Evolutionary conservation across 78 protist genomes (phyloP).

Genomic region (Dictyostelium capitatum): DNA sequence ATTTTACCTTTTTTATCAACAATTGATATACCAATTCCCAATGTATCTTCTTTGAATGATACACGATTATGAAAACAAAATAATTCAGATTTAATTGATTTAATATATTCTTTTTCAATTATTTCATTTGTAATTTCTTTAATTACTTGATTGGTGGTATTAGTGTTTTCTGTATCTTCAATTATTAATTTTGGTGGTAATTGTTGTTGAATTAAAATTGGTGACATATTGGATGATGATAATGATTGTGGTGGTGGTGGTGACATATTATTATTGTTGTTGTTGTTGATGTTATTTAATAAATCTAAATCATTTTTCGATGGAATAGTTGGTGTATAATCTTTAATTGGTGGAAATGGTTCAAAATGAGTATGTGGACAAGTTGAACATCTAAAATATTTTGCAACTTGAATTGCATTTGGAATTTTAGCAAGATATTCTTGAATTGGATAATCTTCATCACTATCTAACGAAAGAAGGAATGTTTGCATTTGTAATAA

Average conservation of each 20-base stretch:
- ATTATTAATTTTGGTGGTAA: background rate
- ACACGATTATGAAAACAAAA: conserved; percentile 66
- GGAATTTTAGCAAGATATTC: conserved; percentile 71
- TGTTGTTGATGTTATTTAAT: background rate
- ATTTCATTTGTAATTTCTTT: background rate
- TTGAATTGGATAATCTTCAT: conserved; percentile 55
- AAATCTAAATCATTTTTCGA: background rate
- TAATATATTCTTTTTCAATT: conserved; percentile 21
- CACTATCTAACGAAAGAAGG: conserved; percentile 49
- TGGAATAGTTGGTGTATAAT: background rate
- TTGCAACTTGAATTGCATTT: conserved; percentile 42
- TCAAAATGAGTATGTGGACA: conserved; percentile 32
- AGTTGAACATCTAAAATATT: conserved; percentile 49
- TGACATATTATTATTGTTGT: background rate
- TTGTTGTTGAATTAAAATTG: background rate
- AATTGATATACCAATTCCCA: conserved; percentile 63
- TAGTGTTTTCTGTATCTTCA: too few species aligned
- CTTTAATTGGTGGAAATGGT: conserved; percentile 55
- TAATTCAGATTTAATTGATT: conserved; percentile 40
- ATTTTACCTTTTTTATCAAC: conserved; percentile 5
- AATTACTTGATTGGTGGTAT: background rate
- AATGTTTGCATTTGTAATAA: conserved; percentile 82
- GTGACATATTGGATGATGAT: background rate
- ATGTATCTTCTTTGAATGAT: conserved; percentile 65
- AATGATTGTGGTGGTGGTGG: background rate